These are phyloP conservation scores for Tagetes erecta DNA, from an alignment of 129 eudicot genomes.

Conservation along the genomic window DNA sequence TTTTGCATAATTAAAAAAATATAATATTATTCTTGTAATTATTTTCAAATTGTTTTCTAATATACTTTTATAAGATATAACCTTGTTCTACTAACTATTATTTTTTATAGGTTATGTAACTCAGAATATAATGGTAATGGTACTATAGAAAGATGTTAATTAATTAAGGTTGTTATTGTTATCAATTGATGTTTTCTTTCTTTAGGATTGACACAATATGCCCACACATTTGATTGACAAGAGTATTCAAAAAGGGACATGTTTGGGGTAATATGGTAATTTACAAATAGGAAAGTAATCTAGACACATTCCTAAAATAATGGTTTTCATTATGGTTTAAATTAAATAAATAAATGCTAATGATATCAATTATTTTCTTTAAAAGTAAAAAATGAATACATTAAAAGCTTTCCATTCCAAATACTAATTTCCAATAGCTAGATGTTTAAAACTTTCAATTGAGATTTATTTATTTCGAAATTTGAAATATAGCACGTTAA, in stretches of 20 bases:
- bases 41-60: not conserved
- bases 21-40: not conserved
- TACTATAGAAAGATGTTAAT: conserved; percentile 12
- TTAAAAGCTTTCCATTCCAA: not conserved
- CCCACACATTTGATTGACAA: conserved; percentile 16
- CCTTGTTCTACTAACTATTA: not conserved
- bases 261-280: conserved; percentile 27
- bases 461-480: conserved; percentile 10
- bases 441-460: not conserved
- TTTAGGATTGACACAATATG: conserved; percentile 24
- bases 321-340: conserved; percentile 22
- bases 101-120: not conserved
- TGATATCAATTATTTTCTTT: conserved; percentile 28
- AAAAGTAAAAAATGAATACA: conserved; percentile 22
- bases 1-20: conserved; percentile 24
- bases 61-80: not conserved
- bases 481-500: not conserved
- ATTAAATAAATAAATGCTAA: conserved; percentile 32
- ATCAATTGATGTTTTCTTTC: conserved; percentile 26
- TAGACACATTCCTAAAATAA: conserved; percentile 41
- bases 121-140: conserved; percentile 15
- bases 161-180: conserved; percentile 25
- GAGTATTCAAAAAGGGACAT: not conserved
- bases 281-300: conserved; percentile 7
- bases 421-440: conserved; percentile 13